A percentile compares a stretch with the other conserved stretches of the same genome.
Evolutionary conservation across 768 basidiomycete genomes (phyloP).

Genomic region (Fomitopsis pulvina): DNA sequence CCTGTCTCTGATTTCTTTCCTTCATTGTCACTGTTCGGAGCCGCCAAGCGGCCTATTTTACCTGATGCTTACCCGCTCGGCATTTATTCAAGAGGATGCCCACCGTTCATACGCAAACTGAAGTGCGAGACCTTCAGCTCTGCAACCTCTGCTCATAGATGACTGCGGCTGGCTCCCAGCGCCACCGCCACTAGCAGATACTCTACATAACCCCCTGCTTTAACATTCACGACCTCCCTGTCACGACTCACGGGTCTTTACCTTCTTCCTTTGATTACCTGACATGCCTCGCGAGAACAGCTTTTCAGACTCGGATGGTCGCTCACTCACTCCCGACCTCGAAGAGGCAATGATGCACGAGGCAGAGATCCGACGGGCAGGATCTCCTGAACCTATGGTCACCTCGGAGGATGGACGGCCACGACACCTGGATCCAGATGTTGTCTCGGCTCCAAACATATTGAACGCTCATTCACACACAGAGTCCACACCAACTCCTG

Average conservation of each 20-base stretch:
- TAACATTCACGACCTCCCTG: neutral
- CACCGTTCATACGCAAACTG: no score
- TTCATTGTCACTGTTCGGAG: no score
- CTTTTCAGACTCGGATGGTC: slow-evolving; percentile 57
- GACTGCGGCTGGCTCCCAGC: no score
- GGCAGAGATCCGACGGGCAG: neutral
- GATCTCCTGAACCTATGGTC: slow-evolving; percentile 5
- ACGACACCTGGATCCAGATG: neutral
- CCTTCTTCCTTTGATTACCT: neutral
- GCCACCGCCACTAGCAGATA: neutral
- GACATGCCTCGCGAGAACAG: slow-evolving; percentile 63
- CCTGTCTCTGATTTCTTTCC: no score
- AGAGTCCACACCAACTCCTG: neutral
- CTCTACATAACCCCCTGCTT: neutral
- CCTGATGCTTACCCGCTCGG: no score
- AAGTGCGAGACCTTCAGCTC: no score
- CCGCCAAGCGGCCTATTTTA: no score
- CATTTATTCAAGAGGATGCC: no score
- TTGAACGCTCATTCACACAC: neutral
- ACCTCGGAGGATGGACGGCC: neutral
- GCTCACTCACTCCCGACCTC: slow-evolving; percentile 60
- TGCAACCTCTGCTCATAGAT: no score
- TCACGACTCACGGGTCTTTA: neutral
- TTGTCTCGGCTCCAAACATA: slow-evolving; percentile 8
- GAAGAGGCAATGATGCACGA: slow-evolving; percentile 32